A percentile compares a stretch with the other conserved stretches of the same genome.
Conservation (phyloP, 179 eudicot genomes). For the Vitellaria paradoxa region DNA sequence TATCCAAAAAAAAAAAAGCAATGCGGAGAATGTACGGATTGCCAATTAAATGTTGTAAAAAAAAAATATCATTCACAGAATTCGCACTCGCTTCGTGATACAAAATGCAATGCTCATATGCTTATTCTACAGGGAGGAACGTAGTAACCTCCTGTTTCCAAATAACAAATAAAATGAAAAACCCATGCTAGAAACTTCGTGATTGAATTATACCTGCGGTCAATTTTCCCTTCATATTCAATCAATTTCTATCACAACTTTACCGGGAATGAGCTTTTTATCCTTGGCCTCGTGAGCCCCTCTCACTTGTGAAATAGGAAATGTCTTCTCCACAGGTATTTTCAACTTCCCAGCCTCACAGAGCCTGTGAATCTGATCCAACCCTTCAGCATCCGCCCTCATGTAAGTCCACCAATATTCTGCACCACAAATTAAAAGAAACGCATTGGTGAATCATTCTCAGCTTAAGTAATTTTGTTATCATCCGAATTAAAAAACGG, state of each 20-base stretch:
- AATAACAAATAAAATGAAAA: background rate
- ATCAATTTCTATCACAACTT: constrained; percentile 87
- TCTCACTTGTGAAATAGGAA: constrained; percentile 70
- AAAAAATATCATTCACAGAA: background rate
- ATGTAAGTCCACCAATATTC: constrained; percentile 92
- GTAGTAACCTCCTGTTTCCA: background rate
- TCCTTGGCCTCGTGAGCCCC: constrained; percentile 96
- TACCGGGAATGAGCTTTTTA: constrained; percentile 65
- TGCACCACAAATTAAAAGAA: constrained; percentile 24
- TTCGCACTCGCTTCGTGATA: background rate
- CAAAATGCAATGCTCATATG: constrained; percentile 1
- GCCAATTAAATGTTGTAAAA: background rate
- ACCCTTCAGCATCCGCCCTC: constrained; percentile 94
- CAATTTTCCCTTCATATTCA: constrained; percentile 19
- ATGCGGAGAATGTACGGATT: background rate
- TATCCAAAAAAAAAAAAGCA: too few species aligned
- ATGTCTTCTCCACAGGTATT: constrained; percentile 81
- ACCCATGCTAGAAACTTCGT: background rate
- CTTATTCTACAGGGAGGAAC: constrained; percentile 10
- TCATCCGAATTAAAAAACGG: too few species aligned
- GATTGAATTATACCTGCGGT: background rate
- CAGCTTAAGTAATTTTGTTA: background rate
- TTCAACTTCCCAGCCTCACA: constrained; percentile 72
- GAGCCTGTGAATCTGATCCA: constrained; percentile 69
- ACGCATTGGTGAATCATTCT: background rate